Percentiles rank a stretch among this genome's conserved stretches.
Evolutionary conservation across 441 rosid species (phyloP).

Genomic region (Omphalea diandra): DNA sequence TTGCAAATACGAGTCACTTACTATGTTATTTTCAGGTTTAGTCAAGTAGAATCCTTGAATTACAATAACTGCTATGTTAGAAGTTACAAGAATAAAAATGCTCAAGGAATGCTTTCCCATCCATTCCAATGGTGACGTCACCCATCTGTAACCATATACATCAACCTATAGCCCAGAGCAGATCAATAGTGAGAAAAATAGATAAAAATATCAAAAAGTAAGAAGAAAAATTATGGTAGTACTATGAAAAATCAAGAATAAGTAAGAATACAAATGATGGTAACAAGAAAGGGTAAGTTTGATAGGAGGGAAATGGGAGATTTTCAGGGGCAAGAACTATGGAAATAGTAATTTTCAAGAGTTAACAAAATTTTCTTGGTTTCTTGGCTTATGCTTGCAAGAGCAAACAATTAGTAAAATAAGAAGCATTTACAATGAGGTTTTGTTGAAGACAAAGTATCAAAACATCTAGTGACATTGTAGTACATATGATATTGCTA

Average conservation of each 20-base stretch:
- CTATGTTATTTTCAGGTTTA: slow-evolving; percentile 27
- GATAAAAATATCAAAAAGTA: neutral
- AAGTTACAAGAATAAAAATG: slow-evolving; percentile 27
- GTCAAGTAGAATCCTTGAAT: slow-evolving; percentile 32
- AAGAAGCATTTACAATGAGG: neutral
- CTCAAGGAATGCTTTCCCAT: slow-evolving; percentile 37
- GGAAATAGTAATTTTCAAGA: neutral
- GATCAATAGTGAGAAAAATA: neutral
- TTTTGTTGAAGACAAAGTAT: neutral
- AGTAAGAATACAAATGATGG: neutral
- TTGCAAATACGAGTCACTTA: neutral
- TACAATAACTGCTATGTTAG: slow-evolving; percentile 27
- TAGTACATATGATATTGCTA: neutral
- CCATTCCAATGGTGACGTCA: slow-evolving; percentile 29
- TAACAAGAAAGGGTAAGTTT: neutral
- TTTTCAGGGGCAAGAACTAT: neutral
- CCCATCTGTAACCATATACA: slow-evolving; percentile 20
- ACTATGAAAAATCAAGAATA: neutral
- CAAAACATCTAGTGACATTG: neutral
- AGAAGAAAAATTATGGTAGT: neutral
- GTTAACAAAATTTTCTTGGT: neutral
- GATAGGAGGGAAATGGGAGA: neutral
- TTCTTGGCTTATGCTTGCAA: neutral
- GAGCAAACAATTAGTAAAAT: too few relatives aligned
- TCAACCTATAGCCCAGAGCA: slow-evolving; percentile 25